Percentiles rank a stretch among this genome's conserved stretches.
These are phyloP conservation scores for Knoxia roxburghii DNA, from an alignment of 257 asterid species.

Conservation along the genomic window DNA sequence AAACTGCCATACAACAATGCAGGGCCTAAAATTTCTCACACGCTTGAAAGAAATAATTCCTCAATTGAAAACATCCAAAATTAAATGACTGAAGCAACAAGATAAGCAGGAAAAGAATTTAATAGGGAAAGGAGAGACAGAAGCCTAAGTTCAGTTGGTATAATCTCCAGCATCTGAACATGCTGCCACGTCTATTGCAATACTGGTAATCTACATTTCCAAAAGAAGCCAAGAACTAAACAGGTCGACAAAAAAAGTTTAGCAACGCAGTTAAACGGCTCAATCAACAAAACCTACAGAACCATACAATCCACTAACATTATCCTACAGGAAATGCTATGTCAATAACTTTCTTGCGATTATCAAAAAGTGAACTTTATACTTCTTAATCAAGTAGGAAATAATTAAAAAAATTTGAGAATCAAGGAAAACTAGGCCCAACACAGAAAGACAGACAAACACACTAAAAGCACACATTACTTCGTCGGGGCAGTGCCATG, in stretches of 20 bases:
- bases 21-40: neutral
- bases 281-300: neutral
- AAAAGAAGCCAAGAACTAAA: neutral
- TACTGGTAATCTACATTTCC: neutral
- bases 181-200: neutral
- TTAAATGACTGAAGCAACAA: neutral
- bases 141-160: neutral
- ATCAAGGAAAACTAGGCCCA: neutral
- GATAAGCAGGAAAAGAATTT: neutral
- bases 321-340: neutral
- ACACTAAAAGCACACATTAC: conserved; percentile 26
- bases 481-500: conserved; percentile 59
- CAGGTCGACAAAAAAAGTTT: neutral
- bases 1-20: neutral
- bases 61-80: neutral
- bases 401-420: neutral
- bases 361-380: neutral
- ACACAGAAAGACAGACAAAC: neutral
- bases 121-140: neutral
- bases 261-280: neutral
- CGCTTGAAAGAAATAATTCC: neutral
- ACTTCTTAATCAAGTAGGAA: neutral
- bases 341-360: neutral
- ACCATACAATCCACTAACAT: neutral
- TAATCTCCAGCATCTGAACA: neutral